A percentile compares a stretch with the other conserved stretches of the same genome.
phyloP scores from a whole-genome alignment of 805 yeast species.

The Cyberlindnera meyerae region DNA sequence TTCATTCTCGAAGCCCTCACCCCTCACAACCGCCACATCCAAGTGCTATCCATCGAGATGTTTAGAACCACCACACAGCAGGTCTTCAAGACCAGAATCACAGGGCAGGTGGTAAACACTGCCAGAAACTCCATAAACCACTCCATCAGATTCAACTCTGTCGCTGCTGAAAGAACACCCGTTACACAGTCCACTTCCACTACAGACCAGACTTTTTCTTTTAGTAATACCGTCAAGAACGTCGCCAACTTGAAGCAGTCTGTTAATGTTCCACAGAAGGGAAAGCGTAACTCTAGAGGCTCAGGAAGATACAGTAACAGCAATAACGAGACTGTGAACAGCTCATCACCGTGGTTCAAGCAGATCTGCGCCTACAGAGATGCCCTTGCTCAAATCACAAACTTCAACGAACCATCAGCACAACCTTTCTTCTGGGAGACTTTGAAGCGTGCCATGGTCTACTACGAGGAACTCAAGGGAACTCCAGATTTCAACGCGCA shows the following conservation, averaged over 20 bases:
- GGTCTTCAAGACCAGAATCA: slow-evolving; percentile 31
- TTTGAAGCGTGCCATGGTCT: slow-evolving; percentile 43
- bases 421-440: slow-evolving; percentile 49
- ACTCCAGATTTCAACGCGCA: slow-evolving; percentile 43
- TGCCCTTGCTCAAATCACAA: slow-evolving; percentile 33
- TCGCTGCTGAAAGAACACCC: slow-evolving; percentile 29
- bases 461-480: slow-evolving; percentile 42
- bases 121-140: slow-evolving; percentile 35
- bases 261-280: slow-evolving; percentile 1
- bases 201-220: slow-evolving; percentile 18
- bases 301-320: slow-evolving; percentile 13
- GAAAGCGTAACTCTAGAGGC: slow-evolving; percentile 5
- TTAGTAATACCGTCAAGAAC: slow-evolving; percentile 27
- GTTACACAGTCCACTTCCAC: slow-evolving; percentile 15
- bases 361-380: slow-evolving; percentile 51
- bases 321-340: slow-evolving; percentile 21
- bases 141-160: slow-evolving; percentile 34
- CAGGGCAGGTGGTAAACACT: slow-evolving; percentile 35
- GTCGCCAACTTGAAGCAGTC: slow-evolving; percentile 24
- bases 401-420: slow-evolving; percentile 33
- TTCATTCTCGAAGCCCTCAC: too few relatives aligned
- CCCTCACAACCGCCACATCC: too few relatives aligned
- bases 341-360: slow-evolving; percentile 41
- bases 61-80: slow-evolving; percentile 23
- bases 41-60: slow-evolving; percentile 17